Conservation (phyloP, 805 yeast species). For the Wickerhamiella kazuoi region DNA sequence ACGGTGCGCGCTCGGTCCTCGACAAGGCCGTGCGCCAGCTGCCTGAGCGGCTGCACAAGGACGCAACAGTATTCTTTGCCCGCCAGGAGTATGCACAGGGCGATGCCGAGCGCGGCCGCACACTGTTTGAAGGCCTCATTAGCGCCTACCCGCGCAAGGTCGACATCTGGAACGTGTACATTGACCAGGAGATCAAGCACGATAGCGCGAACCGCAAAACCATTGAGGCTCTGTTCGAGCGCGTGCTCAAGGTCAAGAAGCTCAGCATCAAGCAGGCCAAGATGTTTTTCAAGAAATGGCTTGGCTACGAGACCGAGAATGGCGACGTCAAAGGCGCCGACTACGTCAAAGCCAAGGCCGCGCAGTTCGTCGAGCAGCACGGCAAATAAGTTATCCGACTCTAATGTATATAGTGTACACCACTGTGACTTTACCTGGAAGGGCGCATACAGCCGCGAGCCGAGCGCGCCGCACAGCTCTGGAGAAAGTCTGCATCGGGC, state of each 20-base stretch:
- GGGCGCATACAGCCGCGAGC: too few relatives aligned
- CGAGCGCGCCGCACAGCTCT: too few relatives aligned
- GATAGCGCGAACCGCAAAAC: constrained; percentile 36
- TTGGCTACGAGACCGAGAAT: constrained; percentile 51
- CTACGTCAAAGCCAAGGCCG: constrained; percentile 80
- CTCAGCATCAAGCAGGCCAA: constrained; percentile 78
- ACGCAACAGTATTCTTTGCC: constrained; percentile 73
- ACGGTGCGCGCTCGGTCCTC: constrained; percentile 40
- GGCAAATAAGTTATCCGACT: constrained; percentile 1
- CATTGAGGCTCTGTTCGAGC: constrained; percentile 66
- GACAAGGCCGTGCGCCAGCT: constrained; percentile 47
- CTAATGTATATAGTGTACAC: neutral
- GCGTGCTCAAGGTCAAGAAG: constrained; percentile 42
- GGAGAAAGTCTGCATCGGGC: too few relatives aligned
- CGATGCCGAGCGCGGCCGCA: constrained; percentile 85
- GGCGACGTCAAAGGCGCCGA: constrained; percentile 56
- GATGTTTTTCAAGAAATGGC: constrained; percentile 88
- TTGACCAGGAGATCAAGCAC: constrained; percentile 76
- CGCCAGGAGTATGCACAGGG: constrained; percentile 67
- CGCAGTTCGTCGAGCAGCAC: constrained; percentile 40
- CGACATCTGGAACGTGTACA: constrained; percentile 88
- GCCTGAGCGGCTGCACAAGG: constrained; percentile 25
- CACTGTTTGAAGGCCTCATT: constrained; percentile 79
- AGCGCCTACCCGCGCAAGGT: constrained; percentile 81
- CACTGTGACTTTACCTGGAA: too few relatives aligned